Percentiles rank a stretch among this genome's conserved stretches.
Conservation (phyloP, 2,329 filamentous ascomycete genomes). For the Ilyonectria destructans region DNA sequence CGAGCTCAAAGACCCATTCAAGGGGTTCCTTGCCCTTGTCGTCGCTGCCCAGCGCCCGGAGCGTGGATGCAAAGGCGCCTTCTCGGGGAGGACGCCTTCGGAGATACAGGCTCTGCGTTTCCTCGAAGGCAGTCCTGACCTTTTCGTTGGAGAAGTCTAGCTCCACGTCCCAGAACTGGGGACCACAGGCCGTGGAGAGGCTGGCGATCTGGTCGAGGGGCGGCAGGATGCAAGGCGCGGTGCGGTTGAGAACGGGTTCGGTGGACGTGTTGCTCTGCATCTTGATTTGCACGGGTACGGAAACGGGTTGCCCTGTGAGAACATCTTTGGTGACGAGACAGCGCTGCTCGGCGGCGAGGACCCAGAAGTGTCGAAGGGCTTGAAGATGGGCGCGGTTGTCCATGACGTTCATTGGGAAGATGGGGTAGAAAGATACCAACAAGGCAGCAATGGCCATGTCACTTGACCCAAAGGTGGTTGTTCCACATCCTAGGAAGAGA, state of each 20-base stretch:
- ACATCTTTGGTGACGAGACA: slow-evolving; percentile 92
- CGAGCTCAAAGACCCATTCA: slow-evolving; percentile 82
- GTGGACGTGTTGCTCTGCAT: slow-evolving; percentile 63
- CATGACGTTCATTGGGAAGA: slow-evolving; percentile 90
- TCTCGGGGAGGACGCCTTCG: slow-evolving; percentile 79
- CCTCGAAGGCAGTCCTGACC: slow-evolving; percentile 74
- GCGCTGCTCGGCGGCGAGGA: slow-evolving; percentile 89
- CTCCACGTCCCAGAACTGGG: slow-evolving; percentile 85
- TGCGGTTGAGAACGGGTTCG: slow-evolving; percentile 59
- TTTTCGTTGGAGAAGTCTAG: slow-evolving; percentile 80
- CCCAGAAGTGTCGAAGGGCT: slow-evolving; percentile 98
- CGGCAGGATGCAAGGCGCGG: slow-evolving; percentile 74
- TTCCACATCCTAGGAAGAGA: slow-evolving; percentile 93
- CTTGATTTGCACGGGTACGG: slow-evolving; percentile 78
- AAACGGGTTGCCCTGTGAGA: slow-evolving; percentile 85
- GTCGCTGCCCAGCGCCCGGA: slow-evolving; percentile 77
- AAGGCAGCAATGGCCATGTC: slow-evolving; percentile 89
- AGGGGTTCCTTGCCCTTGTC: slow-evolving; percentile 65
- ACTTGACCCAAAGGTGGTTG: slow-evolving; percentile 90
- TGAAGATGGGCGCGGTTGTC: slow-evolving; percentile 97
- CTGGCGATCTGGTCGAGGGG: slow-evolving; percentile 75
- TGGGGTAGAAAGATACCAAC: slow-evolving; percentile 92
- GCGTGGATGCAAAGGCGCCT: slow-evolving; percentile 80
- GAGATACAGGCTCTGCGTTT: slow-evolving; percentile 82
- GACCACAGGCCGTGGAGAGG: slow-evolving; percentile 73